Evolutionary conservation across 2,329 filamentous ascomycete genomes (phyloP), one percentile per base, ranked within the genome.

Genomic region (Alternaria solani): DNA sequence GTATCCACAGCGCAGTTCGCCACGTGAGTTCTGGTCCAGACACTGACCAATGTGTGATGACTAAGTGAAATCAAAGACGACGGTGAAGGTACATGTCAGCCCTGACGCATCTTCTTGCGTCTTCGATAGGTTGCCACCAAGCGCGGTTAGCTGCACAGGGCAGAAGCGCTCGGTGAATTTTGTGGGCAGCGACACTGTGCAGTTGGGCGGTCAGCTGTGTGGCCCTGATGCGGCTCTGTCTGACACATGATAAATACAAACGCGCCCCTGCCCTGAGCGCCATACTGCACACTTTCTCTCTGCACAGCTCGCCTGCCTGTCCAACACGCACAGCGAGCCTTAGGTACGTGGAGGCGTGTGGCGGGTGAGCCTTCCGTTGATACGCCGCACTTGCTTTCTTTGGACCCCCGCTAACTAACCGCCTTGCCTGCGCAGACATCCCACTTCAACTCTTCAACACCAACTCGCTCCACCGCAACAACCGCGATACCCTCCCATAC

Each of bases 401-500:
- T 69, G 55, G 67, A 67, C 64, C 59, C 65, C 54, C 54, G 54
- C 68, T 69, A 69, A 72, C 75, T 75, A 75, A 75, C 70, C 62
- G 67, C 65, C 66, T 62, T 62, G 58, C 55, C 62, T 64, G 59
- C 57, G 59, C 72, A 70, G 73, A 66, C 72, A 72, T 70, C 75
- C 75, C 75, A 73, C 73, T 72, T 71, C 72, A 67, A 69, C 67
- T 73, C 69, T 73, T 70, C 70, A 70, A 69, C 67, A 67, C 61
- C 68, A 67, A 69, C 73, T 61, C 69, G 65, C 70, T 61, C 69
- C 68, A 61, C 44, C 64, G 61, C 51, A 58, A 59, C 52, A 51
- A 25, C 52, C 47, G 53, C 53, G 26, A 47, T 53, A 47, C 59
- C 62, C 54, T 56, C 58, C 58, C 57, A 61, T 48, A 56, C 62